Base-by-base conservation (phyloP, 306 rosid species). In the Hippophae rhamnoides region DNA sequence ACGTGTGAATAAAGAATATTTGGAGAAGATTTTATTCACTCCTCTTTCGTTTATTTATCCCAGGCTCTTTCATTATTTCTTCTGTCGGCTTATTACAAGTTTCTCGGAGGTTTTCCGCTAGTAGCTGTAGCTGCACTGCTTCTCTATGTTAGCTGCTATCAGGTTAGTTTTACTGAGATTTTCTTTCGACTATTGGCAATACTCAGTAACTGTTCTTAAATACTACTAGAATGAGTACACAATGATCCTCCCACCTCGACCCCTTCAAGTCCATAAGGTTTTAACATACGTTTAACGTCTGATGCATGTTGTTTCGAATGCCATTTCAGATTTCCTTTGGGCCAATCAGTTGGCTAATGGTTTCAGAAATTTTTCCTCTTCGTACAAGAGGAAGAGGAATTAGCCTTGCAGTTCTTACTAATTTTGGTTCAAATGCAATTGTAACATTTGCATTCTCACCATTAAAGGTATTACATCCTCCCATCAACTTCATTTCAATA, bases 321-420 rank as follows among this genome's bases (percentile, higher is more conserved):
- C 12, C 45, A 47, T 79, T 67, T 70, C 95, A 92, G 98, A 85
- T 92, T 76, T 92, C 98, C 56, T 87, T 92, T 75, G 96, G 98
- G 66, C 98, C 96, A 11, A 87, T 92, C 70, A 92, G 98, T 70
- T 92, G 98, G 95, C 95, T 92, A 47, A 85, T 92, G 96, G 98
- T 87, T 66, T 92, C 98, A 1, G 95, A 87, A 78, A 67, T 92
- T 59, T 92, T 92, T 73, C 96, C 98, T 3, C 72, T 87, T 61
- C 95, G 84, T 56, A 85, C 95, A 5, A 87, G 98, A 81, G 98
- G 96, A 65, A 79, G 84, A 51, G 98, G 98, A 69, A 92, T 87
- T 54, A 92, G 99, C 69, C 89, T 92, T 47, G 93, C 99, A 50
- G 96, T 88, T 75, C 96, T 92, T 66, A 78, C 96, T 18, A 92